Evolutionary conservation across 306 rosid species (phyloP), one percentile per base, ranked within the genome.

Genomic region (Comarum palustre): DNA sequence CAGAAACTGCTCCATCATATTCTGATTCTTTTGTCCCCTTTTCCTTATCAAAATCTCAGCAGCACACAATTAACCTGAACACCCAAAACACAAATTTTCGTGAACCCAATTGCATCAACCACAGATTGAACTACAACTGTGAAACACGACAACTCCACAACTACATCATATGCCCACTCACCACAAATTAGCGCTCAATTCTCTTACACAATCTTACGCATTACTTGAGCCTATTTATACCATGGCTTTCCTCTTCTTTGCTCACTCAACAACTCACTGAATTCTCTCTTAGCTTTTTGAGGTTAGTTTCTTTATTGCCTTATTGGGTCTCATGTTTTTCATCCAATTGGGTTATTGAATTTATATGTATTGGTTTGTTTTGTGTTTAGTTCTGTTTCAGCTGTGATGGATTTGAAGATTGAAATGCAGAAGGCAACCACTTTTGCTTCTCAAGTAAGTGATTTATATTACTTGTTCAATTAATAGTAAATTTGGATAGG

Each of bases 401-500:
- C 32, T 13, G 25, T 13, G 25, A 76, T 76, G 86, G 72, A 27
- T 57, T 16, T 47, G 20, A 57, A n/a, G 54, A 73, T 62, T 73
- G 79, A 62, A 48, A 74, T 79, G 57, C 79, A 47, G 79, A 76
- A 72, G 81, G 81, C 32, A 15, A 52, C 55, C 62, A 15, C 17
- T 72, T 66, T 6, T 47, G 77, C 64, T 72, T 46, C 55, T 75
- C 79, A 45, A 39, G 79, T 77, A 63, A 79, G 70, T 59, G 51
- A 45, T 14, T 38, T 17, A 38, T 52, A 19, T 6, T 74, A 31
- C 25, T 42, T 71, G 36, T 71, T 68, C 39, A 42, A 14, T 42
- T 11, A 17, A 29, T 42, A n/a, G 22, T 50, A 4, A 55, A 55
- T 55, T 24, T 12, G 20, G 29, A 6, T 8, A 52, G 24, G 59